Conservation (phyloP, 1,139 yeast genomes). For the Debaryomycetaceae sp. region DNA sequence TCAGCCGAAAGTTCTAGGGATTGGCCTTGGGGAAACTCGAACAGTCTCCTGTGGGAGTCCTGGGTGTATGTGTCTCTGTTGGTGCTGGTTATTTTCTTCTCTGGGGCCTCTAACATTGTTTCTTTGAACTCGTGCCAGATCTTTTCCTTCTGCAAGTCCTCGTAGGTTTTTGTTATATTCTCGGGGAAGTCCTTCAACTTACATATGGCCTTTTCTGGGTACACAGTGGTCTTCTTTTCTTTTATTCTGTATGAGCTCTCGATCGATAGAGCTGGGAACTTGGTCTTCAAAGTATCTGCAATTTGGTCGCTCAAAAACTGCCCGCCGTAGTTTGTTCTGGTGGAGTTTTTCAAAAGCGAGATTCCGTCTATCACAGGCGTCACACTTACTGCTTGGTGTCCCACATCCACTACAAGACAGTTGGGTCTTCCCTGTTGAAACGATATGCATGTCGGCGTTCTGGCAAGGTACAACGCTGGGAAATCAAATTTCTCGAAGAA, state of each 20-base stretch:
- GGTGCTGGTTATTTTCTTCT: slow-evolving; percentile 27
- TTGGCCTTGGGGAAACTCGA: slow-evolving; percentile 78
- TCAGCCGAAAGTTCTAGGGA: slow-evolving; percentile 45
- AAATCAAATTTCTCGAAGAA: slow-evolving; percentile 71
- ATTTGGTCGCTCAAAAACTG: slow-evolving; percentile 50
- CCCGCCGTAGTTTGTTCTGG: slow-evolving; percentile 69
- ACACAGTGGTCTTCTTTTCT: slow-evolving; percentile 30
- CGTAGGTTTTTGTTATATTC: slow-evolving; percentile 38
- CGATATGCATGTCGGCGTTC: slow-evolving; percentile 84
- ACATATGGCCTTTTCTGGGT: slow-evolving; percentile 32
- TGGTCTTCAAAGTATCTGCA: slow-evolving; percentile 21
- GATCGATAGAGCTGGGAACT: slow-evolving; percentile 13
- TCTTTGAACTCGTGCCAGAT: slow-evolving; percentile 65
- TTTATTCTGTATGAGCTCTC: slow-evolving; percentile 28
- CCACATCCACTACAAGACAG: slow-evolving; percentile 89
- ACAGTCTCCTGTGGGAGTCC: slow-evolving; percentile 46
- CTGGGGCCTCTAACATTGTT: slow-evolving; percentile 55
- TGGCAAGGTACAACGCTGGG: slow-evolving; percentile 85
- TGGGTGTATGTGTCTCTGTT: slow-evolving; percentile 29
- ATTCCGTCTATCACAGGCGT: slow-evolving; percentile 95
- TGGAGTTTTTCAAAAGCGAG: slow-evolving; percentile 69
- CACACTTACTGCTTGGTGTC: slow-evolving; percentile 79
- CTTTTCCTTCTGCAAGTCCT: slow-evolving; percentile 29
- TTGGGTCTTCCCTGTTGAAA: slow-evolving; percentile 94
- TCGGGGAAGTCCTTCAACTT: slow-evolving; percentile 27